Evolutionary conservation across 176 grass and related monocot species (phyloP), one percentile per base, ranked within the genome.

Genomic region (Secale cereale): DNA sequence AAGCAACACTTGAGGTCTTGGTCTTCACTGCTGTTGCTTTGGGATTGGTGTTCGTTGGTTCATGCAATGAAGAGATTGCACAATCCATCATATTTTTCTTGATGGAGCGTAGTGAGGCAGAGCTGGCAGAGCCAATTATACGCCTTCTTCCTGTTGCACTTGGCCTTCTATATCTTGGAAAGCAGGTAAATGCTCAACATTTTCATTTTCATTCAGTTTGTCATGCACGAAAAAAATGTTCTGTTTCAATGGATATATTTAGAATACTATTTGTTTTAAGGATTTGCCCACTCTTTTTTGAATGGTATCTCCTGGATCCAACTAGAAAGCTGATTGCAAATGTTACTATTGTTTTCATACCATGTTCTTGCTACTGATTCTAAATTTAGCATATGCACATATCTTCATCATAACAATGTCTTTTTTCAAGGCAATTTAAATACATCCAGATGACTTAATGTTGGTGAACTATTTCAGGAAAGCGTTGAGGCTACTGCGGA

Each of bases 11-110:
- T 37, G 97, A 99, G 85, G 85, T 99, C 59, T 81, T 96, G 46
- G 94, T 99, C 4, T 99, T 99, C 89, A 85, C 97, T 77, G 91
- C 97, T 62, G 87, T 99, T 23, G 82, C 91, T 50, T 83, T 99
- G 77, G 94, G 97, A 37, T 89, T 99, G 60, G 94, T 96, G 30
- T 99, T 90, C 82, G 94, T 96, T 59, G 97, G 97, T 88, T 99
- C 97, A 83, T 99, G 97, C 70, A 99, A 92, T 65, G 97, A 99
- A 85, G 97, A 99, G 82, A 99, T 99, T 86, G 94, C 97, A 63
- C 94, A 94, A 39, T 94, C 90, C 45, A 94, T 99, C 60, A 99
- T 99, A 83, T 92, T 96, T 76, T 87, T 87, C 25, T 91, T 96
- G 79, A 99, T 96, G 97, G 94, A 99, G 17, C 88, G 97, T 11